Percentiles rank a stretch among this genome's conserved stretches.
Evolutionary conservation across 2,329 filamentous ascomycete genomes (phyloP).

Genomic region (Xylaria sp.): DNA sequence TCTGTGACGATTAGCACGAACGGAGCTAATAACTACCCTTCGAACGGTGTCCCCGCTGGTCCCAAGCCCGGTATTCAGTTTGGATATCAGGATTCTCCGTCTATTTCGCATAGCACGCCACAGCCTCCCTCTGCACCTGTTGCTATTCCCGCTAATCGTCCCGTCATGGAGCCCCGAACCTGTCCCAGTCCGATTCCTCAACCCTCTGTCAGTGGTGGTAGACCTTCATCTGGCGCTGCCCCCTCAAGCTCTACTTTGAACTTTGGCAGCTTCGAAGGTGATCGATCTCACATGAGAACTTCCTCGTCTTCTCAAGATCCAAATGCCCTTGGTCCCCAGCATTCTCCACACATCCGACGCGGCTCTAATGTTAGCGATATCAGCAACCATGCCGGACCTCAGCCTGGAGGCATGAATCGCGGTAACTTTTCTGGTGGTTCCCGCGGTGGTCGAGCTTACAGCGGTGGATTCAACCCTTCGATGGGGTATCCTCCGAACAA

Average conservation of each 20-base stretch:
- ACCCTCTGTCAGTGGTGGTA: slow-evolving; percentile 83
- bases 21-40: slow-evolving; percentile 77
- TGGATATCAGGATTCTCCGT: slow-evolving; percentile 77
- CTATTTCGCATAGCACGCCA: slow-evolving; percentile 73
- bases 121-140: slow-evolving; percentile 67
- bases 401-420: slow-evolving; percentile 61
- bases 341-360: slow-evolving; percentile 79
- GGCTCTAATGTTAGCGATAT: slow-evolving; percentile 84
- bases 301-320: slow-evolving; percentile 70
- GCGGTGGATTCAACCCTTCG: slow-evolving; percentile 60
- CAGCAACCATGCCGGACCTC: slow-evolving; percentile 68
- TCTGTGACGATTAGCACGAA: slow-evolving; percentile 92
- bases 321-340: slow-evolving; percentile 69
- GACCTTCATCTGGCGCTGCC: slow-evolving; percentile 77
- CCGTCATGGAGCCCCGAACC: slow-evolving; percentile 83
- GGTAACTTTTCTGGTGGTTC: slow-evolving; percentile 63
- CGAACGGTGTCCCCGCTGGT: slow-evolving; percentile 77
- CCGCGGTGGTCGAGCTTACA: slow-evolving; percentile 62
- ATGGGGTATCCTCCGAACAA: slow-evolving; percentile 57
- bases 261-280: slow-evolving; percentile 85
- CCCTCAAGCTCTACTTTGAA: slow-evolving; percentile 74
- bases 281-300: slow-evolving; percentile 75
- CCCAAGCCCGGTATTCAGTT: slow-evolving; percentile 78
- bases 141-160: slow-evolving; percentile 70
- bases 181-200: slow-evolving; percentile 95